These are phyloP conservation scores for Thinopyrum obtusiflorum DNA, from an alignment of 202 grass and related monocot species.

Conservation along the genomic window DNA sequence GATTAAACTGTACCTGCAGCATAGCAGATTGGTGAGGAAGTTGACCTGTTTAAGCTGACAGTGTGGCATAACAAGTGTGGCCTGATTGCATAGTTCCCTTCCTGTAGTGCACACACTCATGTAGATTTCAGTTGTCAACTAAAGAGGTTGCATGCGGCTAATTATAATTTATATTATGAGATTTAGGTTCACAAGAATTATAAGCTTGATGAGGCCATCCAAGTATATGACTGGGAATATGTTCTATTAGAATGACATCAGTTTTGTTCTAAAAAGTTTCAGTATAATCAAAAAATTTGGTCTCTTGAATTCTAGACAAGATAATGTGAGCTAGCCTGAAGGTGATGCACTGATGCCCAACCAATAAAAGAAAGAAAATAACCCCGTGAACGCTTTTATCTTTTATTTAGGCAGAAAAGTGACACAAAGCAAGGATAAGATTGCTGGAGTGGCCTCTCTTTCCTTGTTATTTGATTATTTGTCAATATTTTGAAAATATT, in stretches of 20 bases:
- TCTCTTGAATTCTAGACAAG: background rate
- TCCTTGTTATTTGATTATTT: background rate
- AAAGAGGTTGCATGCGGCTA: background rate
- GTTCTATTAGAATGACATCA: background rate
- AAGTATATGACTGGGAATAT: background rate
- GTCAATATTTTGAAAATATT: background rate
- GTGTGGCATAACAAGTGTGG: background rate
- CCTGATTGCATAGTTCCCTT: background rate
- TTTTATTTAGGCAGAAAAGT: background rate
- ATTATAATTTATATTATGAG: background rate
- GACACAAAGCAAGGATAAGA: background rate
- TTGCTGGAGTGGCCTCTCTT: too few species aligned
- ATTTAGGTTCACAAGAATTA: background rate
- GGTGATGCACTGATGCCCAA: background rate
- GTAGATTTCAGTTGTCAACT: background rate
- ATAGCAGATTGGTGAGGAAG: background rate
- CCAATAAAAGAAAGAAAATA: background rate
- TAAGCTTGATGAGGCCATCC: background rate
- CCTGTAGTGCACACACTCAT: background rate
- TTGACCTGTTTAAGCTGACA: background rate
- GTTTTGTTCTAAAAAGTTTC: background rate
- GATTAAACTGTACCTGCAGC: background rate
- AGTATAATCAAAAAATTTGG: background rate
- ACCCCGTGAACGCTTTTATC: background rate
- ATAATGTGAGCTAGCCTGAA: background rate